These are phyloP conservation scores for Cordyceps tenuipes DNA, from an alignment of 2,329 filamentous ascomycete species.

Conservation along the genomic window DNA sequence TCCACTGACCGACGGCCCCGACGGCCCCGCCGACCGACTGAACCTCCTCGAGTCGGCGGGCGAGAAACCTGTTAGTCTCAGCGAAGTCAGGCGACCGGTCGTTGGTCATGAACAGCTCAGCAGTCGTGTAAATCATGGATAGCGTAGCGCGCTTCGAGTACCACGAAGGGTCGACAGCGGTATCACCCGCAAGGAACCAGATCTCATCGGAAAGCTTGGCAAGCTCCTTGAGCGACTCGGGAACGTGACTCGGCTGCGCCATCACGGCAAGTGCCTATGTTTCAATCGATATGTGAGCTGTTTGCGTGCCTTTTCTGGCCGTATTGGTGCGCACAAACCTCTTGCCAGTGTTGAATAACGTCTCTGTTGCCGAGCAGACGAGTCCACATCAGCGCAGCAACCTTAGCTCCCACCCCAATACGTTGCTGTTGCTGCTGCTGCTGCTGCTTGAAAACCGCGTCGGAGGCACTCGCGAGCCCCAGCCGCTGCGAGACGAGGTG, in stretches of 20 bases:
- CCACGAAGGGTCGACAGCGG: constrained; percentile 76
- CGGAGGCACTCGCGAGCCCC: constrained; percentile 39
- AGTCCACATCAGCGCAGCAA: constrained; percentile 66
- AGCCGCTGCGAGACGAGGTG: constrained; percentile 62
- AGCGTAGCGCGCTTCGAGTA: constrained; percentile 58
- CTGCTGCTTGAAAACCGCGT: constrained; percentile 31
- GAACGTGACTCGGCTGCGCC: constrained; percentile 73
- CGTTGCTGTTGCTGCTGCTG: constrained; percentile 21
- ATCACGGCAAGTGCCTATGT: constrained; percentile 76
- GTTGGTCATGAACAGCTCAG: constrained; percentile 91
- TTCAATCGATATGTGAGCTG: neutral
- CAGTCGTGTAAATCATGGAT: constrained; percentile 55
- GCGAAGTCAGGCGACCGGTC: constrained; percentile 65
- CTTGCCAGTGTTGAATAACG: constrained; percentile 74
- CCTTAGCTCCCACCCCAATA: constrained; percentile 50
- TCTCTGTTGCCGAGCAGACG: constrained; percentile 65
- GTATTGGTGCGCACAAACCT: constrained; percentile 46
- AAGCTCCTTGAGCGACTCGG: constrained; percentile 69
- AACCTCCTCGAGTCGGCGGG: constrained; percentile 64
- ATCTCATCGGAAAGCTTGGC: constrained; percentile 85
- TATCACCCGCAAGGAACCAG: constrained; percentile 76
- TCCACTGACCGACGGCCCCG: constrained; percentile 62
- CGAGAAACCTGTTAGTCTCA: constrained; percentile 74
- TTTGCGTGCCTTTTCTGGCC: neutral
- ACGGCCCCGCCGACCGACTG: constrained; percentile 53